A percentile compares a stretch with the other conserved stretches of the same genome.
These are phyloP conservation scores for Lyophyllum decastes DNA, from an alignment of 768 basidiomycete species.

Conservation along the genomic window DNA sequence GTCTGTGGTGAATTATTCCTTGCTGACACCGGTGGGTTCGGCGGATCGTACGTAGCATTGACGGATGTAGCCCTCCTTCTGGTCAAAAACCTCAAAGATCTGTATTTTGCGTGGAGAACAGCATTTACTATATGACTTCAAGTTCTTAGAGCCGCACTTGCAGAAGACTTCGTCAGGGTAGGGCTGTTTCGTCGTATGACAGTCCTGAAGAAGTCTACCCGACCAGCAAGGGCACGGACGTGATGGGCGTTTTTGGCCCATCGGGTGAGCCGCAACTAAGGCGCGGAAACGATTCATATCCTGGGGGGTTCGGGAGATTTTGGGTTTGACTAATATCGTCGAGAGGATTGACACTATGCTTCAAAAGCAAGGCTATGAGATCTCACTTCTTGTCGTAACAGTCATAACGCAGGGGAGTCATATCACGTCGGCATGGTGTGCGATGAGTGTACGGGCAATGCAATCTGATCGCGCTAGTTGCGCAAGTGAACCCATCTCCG, in stretches of 20 bases:
- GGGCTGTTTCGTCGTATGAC: not conserved
- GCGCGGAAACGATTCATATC: not conserved
- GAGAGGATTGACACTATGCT: not conserved
- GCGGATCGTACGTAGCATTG: not conserved
- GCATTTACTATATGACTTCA: not conserved
- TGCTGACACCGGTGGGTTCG: not conserved
- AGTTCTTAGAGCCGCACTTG: not conserved
- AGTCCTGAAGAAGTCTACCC: not conserved
- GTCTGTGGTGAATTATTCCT: not conserved
- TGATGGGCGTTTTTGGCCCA: not conserved
- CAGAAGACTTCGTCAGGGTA: not conserved
- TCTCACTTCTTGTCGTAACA: not conserved
- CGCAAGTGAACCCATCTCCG: not conserved
- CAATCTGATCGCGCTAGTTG: not conserved
- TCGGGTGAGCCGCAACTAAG: not conserved
- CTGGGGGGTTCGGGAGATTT: not conserved
- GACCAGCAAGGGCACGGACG: not conserved
- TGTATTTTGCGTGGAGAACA: not conserved
- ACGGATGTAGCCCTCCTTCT: not conserved
- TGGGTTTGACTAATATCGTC: not conserved
- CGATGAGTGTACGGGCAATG: no score
- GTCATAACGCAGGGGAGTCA: not conserved
- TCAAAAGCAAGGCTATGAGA: not conserved
- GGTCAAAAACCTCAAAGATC: not conserved
- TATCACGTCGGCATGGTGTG: no score